Conservation (phyloP, 78 protist species). For the Trichosphaerium sp. region DNA sequence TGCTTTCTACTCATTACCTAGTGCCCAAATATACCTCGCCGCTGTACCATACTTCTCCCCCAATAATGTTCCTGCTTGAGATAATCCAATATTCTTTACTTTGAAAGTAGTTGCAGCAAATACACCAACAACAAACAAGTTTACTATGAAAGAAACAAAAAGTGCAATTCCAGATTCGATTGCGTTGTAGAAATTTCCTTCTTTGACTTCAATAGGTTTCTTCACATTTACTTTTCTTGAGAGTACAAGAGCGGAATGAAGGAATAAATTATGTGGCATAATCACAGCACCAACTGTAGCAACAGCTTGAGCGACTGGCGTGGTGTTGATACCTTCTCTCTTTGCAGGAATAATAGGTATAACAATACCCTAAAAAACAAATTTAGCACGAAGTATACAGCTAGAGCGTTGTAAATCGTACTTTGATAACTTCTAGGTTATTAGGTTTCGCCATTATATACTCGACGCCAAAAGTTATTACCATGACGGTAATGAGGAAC, state of each 20-base stretch:
- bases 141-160: slow-evolving; percentile 55
- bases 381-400: not conserved
- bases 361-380: not conserved
- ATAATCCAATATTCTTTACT: slow-evolving; percentile 16
- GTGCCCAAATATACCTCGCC: slow-evolving; percentile 59
- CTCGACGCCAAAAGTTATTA: slow-evolving; percentile 32
- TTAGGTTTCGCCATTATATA: slow-evolving; percentile 15
- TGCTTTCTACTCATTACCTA: too few species aligned
- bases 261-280: slow-evolving; percentile 76
- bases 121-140: slow-evolving; percentile 36
- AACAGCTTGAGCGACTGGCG: slow-evolving; percentile 41
- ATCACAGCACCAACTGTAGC: slow-evolving; percentile 69
- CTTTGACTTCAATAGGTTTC: not conserved
- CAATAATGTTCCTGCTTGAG: slow-evolving; percentile 23
- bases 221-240: slow-evolving; percentile 21
- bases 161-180: slow-evolving; percentile 52
- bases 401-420: slow-evolving; percentile 13
- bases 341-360: slow-evolving; percentile 1
- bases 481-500: slow-evolving; percentile 44
- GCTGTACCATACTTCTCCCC: slow-evolving; percentile 29
- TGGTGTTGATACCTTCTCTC: too few species aligned
- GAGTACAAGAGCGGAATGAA: slow-evolving; percentile 66
- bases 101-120: slow-evolving; percentile 30
- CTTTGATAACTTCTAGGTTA: slow-evolving; percentile 20
- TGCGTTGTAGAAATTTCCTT: slow-evolving; percentile 44